A percentile compares a stretch with the other conserved stretches of the same genome.
Conservation (phyloP, 2,329 filamentous ascomycete species). For the Tolypocladium pustulatum region DNA sequence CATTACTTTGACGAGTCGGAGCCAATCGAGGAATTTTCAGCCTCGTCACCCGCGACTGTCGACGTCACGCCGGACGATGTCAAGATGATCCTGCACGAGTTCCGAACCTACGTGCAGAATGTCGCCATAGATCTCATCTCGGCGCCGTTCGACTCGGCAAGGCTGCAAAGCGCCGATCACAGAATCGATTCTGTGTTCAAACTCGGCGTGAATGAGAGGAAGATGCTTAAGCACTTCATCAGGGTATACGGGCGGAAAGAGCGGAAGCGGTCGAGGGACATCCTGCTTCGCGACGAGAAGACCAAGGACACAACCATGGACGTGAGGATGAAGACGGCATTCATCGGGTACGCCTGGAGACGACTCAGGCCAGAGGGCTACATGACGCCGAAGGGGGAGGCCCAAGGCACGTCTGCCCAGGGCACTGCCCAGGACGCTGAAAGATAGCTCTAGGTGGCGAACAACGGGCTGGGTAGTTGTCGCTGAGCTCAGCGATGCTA, state of each 20-base stretch:
- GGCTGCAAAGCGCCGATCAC: conserved; percentile 36
- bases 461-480: not conserved
- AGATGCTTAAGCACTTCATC: conserved; percentile 38
- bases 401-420: not conserved
- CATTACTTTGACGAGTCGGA: conserved; percentile 86
- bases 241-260: conserved; percentile 49
- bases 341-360: conserved; percentile 82
- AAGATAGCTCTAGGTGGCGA: not conserved
- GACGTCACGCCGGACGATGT: conserved; percentile 19
- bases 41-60: conserved; percentile 29
- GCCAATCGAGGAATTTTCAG: conserved; percentile 53
- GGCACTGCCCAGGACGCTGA: not conserved
- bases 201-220: conserved; percentile 25
- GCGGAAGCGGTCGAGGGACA: conserved; percentile 73
- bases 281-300: conserved; percentile 63
- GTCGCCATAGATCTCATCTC: conserved; percentile 34
- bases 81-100: conserved; percentile 21
- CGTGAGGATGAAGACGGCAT: conserved; percentile 71
- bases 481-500: not conserved
- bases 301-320: conserved; percentile 62
- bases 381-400: conserved; percentile 4
- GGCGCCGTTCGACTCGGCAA: conserved; percentile 35
- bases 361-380: conserved; percentile 29
- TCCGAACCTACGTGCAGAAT: conserved; percentile 29
- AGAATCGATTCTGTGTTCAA: conserved; percentile 31